Evolutionary conservation across 176 grass and related monocot species (phyloP).

Genomic region (Saccharum officinarum): DNA sequence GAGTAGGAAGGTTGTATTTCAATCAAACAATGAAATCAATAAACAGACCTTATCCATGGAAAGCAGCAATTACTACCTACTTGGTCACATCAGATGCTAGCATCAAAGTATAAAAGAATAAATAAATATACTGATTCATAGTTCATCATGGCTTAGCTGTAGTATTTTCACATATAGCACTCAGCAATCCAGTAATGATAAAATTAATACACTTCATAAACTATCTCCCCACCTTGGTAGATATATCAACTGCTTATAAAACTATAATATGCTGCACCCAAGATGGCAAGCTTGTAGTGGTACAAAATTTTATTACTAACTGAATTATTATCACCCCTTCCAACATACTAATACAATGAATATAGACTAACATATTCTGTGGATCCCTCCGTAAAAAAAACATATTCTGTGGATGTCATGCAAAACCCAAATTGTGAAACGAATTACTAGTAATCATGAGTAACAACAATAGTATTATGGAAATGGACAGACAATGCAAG

Average conservation of each 20-base stretch:
- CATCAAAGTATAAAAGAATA: background rate
- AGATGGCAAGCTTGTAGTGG: background rate
- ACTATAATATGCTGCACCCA: background rate
- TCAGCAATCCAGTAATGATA: background rate
- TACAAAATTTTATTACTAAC: background rate
- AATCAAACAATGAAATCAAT: conserved; percentile 15
- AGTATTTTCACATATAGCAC: background rate
- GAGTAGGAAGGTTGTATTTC: background rate
- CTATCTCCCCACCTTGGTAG: background rate
- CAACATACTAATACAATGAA: conserved; percentile 13
- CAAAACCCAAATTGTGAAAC: background rate
- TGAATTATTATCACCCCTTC: background rate
- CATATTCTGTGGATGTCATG: conserved; percentile 8
- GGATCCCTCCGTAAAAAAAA: background rate
- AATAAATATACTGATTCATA: background rate
- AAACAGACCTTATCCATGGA: background rate
- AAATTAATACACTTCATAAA: background rate
- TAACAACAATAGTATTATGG: background rate
- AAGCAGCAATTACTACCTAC: background rate
- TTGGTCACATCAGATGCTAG: conserved; percentile 13
- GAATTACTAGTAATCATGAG: background rate
- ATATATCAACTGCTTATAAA: background rate
- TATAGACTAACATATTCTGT: background rate
- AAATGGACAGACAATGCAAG: background rate
- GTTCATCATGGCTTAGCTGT: background rate